Evolutionary conservation across 2,329 filamentous ascomycete genomes (phyloP), one percentile per base, ranked within the genome.

Genomic region (Colletotrichum spaethianum): DNA sequence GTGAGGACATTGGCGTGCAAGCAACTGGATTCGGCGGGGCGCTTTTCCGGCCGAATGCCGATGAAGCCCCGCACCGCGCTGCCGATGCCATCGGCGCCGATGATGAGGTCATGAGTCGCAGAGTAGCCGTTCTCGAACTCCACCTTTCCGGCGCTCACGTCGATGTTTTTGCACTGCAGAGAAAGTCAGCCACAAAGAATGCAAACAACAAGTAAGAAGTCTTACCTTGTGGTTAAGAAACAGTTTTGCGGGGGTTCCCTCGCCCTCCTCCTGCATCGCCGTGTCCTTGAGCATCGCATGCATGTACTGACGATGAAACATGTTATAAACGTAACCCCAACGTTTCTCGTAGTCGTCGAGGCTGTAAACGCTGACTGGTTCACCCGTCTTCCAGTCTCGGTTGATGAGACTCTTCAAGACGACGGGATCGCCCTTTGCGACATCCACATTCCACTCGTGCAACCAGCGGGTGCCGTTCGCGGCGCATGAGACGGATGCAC

Each of bases 291-390:
- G 79, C 90, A 93, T 92, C 8, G 83, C 78, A 75, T 93, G 91
- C 91, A 93, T 93, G 73, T 92, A 86, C 76, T 92, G 89, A 0
- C 91, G 84, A 76, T 93, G 91, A 75, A 93, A 93, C 89, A 92
- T 92, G 79, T 92, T 90, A 78, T 92, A 92, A 0, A 88, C 84
- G 28, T 89, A 87, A 16, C 90, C 91, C 90, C 91, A 93, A 65
- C 83, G 84, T 81, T 89, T 78, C 79, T 93, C 87, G 69, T 93
- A 93, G 76, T 93, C 91, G 14, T 82, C 86, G 23, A 93, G 80
- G 75, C 89, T 86, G 75, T 92, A 93, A 0, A 91, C 88, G 74
- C 87, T 92, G 31, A 90, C 86, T 0, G 89, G 87, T 80, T 93
- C 88, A 0, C 92, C 92, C 1, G 91, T 93, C 78, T 88, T 87